These are phyloP conservation scores for Suillus alpinus DNA, from an alignment of 768 basidiomycete genomes.

Conservation along the genomic window DNA sequence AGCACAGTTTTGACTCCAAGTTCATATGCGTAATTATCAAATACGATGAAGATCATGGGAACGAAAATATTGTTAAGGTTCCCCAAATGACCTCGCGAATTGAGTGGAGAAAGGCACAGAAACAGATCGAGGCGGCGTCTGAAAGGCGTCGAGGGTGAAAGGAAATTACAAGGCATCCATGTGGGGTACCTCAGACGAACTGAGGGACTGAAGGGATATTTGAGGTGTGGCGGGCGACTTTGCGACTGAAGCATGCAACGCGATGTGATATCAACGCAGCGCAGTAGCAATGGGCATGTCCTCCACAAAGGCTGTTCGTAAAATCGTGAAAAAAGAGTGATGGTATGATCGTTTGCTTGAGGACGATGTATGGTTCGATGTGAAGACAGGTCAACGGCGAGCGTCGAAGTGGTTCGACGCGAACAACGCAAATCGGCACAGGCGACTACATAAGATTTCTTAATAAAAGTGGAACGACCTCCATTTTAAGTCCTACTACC, in stretches of 20 bases:
- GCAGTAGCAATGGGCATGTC: neutral
- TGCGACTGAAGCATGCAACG: neutral
- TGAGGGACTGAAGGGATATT: neutral
- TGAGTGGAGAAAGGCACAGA: neutral
- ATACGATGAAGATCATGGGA: constrained; percentile 8
- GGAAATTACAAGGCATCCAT: constrained; percentile 5
- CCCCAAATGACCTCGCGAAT: neutral
- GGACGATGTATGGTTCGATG: neutral
- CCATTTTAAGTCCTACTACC: neutral
- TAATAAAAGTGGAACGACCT: constrained; percentile 9
- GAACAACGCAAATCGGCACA: neutral
- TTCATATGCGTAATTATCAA: constrained; percentile 5
- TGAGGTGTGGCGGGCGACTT: neutral
- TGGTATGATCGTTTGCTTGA: neutral
- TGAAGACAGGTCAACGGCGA: neutral
- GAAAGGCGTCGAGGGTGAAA: constrained; percentile 3
- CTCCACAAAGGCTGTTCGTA: neutral
- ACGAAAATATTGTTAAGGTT: neutral
- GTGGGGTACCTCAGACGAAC: neutral
- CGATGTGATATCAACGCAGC: neutral
- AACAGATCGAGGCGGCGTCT: neutral
- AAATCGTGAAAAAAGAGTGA: neutral
- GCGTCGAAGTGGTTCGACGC: neutral
- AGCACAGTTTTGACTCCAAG: constrained; percentile 11
- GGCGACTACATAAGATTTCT: neutral